Evolutionary conservation across 139 green algal species (phyloP), one percentile per base, ranked within the genome.

Genomic region (Coccomyxa sp.): DNA sequence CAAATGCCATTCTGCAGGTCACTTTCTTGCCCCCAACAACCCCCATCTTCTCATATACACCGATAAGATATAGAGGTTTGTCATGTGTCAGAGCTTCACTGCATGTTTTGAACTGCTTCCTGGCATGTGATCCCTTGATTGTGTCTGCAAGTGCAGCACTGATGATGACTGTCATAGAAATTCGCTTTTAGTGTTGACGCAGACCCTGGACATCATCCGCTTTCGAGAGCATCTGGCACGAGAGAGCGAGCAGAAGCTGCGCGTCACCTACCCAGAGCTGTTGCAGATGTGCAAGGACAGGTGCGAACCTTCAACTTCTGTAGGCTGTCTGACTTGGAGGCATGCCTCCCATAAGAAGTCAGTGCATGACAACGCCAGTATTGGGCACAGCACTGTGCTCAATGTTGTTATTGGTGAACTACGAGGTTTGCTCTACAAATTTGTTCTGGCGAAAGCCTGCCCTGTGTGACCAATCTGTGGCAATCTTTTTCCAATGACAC

Each of bases 251-350:
- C 14, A 30, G 27, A 31, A 77, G 71, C 71, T 38, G 25, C 71
- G n/a, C 21, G 59, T 82, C 0, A 79, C 38, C 17, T 58, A 79
- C 14, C 23, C 32, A 7, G 45, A 58, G 27, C n/a, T 84, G 32
- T 15, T 84, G 21, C 31, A 79, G 21, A 68, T 79, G 81, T 77
- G 76, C 23, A n/a, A 79, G 25, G 67, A 79, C 17, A 84, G 81
- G 81, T 84, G 66, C 38, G 7, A 3, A 51, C 38, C 38, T 51
- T 51, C 3, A 3, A 51, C 38, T 7, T 7, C 38, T 51, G 3
- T 51, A 51, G 38, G 38, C 38, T 51, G 38, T 51, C n/a, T 51
- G 7, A 51, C 3, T 51, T 51, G 7, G 3, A 11, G 38, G 38
- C 7, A 51, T 11, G 38, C 38, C 38, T 51, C 38, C 31, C 66